Evolutionary conservation across 1,284 basidiomycete species (phyloP), one percentile per base, ranked within the genome.

Genomic region (Melampsora occidentalis): DNA sequence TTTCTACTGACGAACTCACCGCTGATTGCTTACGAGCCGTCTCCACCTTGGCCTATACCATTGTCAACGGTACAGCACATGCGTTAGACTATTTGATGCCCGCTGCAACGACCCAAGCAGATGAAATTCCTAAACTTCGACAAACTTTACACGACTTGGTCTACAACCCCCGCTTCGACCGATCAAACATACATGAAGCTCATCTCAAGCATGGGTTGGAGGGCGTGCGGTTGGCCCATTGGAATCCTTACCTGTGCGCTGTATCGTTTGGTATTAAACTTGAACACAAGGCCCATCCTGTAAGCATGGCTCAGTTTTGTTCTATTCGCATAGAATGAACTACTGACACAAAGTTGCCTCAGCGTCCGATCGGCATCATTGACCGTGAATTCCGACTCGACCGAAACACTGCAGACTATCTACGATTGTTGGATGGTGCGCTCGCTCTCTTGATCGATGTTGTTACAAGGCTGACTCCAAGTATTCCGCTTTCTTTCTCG

Each of bases 11-110:
- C 48, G 66, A 76, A 39, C 53, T 76, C n/a, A 59, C 73, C 33
- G 73, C 73, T 25, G 73, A 76, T 39, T 69, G 73, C 62, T 69
- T 76, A 9, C 31, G 73, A 33, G 73, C 65, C 22, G 39, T 76
- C 49, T 65, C 73, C 14, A 76, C 73, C 22, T 65, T 76, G 20
- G 73, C 73, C 1, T 76, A 76, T 51, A 76, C 66, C 18, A 46
- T 76, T 20, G 61, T 65, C 6, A 65, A 76, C 46, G 73, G 73
- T 59, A 49, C 57, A 16, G 73, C 73, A 18, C 73, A 69, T 49
- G 66, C 73, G 16, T 68, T 76, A 9, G 73, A 76, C 42, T 57
- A 76, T 64, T 35, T 68, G 16, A 63, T 76, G 25, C 53, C 73
- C 9, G 53, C n/a, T 10, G 10, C 53, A 28, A 59, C 53, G 22